phyloP scores from a whole-genome alignment of 106 monocot genomes.

The Narthecium ossifragum region DNA sequence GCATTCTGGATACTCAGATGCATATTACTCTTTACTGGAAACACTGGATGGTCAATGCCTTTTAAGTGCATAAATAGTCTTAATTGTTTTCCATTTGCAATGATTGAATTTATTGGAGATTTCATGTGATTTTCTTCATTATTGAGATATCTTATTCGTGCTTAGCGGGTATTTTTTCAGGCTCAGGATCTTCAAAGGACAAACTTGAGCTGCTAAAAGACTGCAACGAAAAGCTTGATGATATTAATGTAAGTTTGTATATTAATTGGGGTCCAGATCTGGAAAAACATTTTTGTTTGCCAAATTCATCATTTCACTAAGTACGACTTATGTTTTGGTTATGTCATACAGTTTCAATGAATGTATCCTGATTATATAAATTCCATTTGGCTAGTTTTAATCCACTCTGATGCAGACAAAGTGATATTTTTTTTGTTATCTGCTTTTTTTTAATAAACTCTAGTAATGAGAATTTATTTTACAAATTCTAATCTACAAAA shows the following conservation, averaged over 20 bases:
- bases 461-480: too few species aligned
- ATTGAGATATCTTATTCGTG: background rate
- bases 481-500: too few species aligned
- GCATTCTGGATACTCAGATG: too few species aligned
- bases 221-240: slow-evolving; percentile 6
- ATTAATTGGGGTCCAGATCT: background rate
- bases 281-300: background rate
- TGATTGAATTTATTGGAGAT: background rate
- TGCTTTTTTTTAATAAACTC: too few species aligned
- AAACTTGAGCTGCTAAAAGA: slow-evolving; percentile 15
- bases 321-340: too few species aligned
- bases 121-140: background rate
- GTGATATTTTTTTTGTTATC: background rate
- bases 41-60: background rate
- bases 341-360: background rate
- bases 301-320: background rate
- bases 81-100: background rate
- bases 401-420: too few species aligned
- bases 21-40: background rate
- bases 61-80: background rate
- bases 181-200: slow-evolving; percentile 11
- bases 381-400: background rate
- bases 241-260: slow-evolving; percentile 5
- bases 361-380: background rate
- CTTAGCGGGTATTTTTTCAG: slow-evolving; percentile 9